Evolutionary conservation across 2,329 filamentous ascomycete genomes (phyloP), one percentile per base, ranked within the genome.

Genomic region (Phialophora macrospora): DNA sequence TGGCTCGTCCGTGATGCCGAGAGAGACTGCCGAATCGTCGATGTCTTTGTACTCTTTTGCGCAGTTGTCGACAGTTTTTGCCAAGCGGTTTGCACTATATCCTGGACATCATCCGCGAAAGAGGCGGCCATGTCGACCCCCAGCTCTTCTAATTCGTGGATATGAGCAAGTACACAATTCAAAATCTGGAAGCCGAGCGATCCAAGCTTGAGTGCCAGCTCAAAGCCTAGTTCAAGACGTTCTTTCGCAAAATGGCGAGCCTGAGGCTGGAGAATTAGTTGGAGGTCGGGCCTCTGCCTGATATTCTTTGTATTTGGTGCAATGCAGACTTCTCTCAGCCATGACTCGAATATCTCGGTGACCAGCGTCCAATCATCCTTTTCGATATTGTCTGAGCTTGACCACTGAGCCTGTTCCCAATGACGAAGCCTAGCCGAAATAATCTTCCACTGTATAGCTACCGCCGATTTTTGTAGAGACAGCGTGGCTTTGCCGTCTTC

Each of bases 11-110:
- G 49, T 72, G 70, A 55, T 70, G 76, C 60, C 76, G 77, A 22
- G 20, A 32, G 6, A 11, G 44, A 28, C 28, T 38, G 22, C 32
- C 28, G 20, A 38, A 26, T n/a, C 30, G 22, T 34, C 11, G 60
- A 52, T 5, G 51, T 82, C 20, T 81, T 80, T 63, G 82, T 79
- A 5, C 85, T 60, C 11, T 57, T 7, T 5, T 14, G 46, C 8
- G 24, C 48, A 20, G 67, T 71, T 55, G 74, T 75, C 65, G 75
- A 75, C 54, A 81, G 55, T 7, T 75, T 77, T 68, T 79, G 80
- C 70, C 80, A 80, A 3, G 78, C 79, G 49, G 74, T 73, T 67
- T 80, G 76, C 20, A 81, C 74, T 22, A 66, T 59, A 1, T 44
- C 51, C 20, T 44, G 26, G 17, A 71, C 46, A 44, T 60, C 66